A percentile compares a stretch with the other conserved stretches of the same genome.
Evolutionary conservation across 2,329 filamentous ascomycete genomes (phyloP).

Genomic region (Cordyceps pruinosa): DNA sequence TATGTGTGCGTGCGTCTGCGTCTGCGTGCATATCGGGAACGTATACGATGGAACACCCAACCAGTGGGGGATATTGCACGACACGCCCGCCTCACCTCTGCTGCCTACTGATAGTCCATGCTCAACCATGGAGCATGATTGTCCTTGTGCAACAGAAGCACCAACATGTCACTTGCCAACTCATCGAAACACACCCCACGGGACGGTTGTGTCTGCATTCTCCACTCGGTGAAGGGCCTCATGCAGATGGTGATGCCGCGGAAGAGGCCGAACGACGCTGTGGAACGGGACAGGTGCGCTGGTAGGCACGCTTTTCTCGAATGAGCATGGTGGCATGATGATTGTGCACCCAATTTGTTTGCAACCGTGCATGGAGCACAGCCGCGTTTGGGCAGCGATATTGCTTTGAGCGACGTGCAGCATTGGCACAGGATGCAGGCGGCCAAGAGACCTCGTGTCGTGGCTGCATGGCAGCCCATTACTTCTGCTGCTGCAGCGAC

Average conservation of each 20-base stretch:
- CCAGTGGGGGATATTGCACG: neutral
- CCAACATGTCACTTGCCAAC: neutral
- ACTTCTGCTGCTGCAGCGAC: neutral
- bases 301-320: neutral
- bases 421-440: neutral
- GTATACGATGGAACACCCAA: too few species aligned
- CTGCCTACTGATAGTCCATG: neutral
- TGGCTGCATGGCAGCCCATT: slow-evolving; percentile 1
- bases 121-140: neutral
- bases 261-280: neutral
- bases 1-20: neutral
- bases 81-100: neutral
- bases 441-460: neutral
- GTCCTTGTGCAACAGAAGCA: neutral
- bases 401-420: neutral
- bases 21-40: neutral
- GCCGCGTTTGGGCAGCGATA: neutral
- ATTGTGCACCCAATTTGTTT: neutral
- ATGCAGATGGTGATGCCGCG: neutral
- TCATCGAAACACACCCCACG: neutral
- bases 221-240: slow-evolving; percentile 9
- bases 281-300: neutral
- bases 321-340: neutral
- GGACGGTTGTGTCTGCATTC: neutral
- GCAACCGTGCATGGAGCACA: neutral